Evolutionary conservation across 2,329 filamentous ascomycete species (phyloP).

Genomic region (Fusarium setosum): DNA sequence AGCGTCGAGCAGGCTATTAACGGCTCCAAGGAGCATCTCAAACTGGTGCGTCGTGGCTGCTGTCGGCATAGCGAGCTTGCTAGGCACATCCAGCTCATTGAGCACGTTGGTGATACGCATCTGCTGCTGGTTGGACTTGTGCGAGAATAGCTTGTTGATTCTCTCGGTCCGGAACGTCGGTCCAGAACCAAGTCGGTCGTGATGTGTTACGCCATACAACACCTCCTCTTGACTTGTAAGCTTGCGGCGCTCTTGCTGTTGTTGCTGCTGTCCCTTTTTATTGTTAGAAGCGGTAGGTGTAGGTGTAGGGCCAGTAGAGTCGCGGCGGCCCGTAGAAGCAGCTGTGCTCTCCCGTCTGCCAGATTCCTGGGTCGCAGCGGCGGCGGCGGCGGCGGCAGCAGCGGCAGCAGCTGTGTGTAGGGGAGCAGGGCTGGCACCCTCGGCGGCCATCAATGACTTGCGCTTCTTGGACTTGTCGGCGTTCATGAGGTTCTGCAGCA

Average conservation of each 20-base stretch:
- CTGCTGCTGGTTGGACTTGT: conserved; percentile 81
- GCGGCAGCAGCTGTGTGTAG: conserved; percentile 38
- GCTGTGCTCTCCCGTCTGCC: conserved; percentile 66
- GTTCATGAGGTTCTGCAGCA: conserved; percentile 84
- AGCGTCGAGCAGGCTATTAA: conserved; percentile 77
- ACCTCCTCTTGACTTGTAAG: conserved; percentile 81
- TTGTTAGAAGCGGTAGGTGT: conserved; percentile 53
- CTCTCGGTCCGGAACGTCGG: conserved; percentile 91
- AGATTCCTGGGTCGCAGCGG: conserved; percentile 50
- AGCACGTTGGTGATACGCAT: conserved; percentile 79
- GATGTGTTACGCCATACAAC: conserved; percentile 85
- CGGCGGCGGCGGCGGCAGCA: conserved; percentile 22
- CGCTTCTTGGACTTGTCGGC: conserved; percentile 92
- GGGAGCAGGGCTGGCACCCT: conserved; percentile 61
- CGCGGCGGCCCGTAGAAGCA: conserved; percentile 54
- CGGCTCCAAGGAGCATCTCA: conserved; percentile 75
- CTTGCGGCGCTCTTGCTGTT: conserved; percentile 69
- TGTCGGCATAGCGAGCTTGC: conserved; percentile 79
- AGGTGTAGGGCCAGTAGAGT: conserved; percentile 47
- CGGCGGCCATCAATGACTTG: conserved; percentile 74
- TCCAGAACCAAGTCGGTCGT: conserved; percentile 86
- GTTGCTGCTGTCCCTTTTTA: conserved; percentile 59
- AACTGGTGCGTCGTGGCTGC: conserved; percentile 77
- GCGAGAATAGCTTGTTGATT: conserved; percentile 81
- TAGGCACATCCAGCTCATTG: conserved; percentile 76